Conservation (phyloP, 805 yeast species). For the Starmerella roubikii region DNA sequence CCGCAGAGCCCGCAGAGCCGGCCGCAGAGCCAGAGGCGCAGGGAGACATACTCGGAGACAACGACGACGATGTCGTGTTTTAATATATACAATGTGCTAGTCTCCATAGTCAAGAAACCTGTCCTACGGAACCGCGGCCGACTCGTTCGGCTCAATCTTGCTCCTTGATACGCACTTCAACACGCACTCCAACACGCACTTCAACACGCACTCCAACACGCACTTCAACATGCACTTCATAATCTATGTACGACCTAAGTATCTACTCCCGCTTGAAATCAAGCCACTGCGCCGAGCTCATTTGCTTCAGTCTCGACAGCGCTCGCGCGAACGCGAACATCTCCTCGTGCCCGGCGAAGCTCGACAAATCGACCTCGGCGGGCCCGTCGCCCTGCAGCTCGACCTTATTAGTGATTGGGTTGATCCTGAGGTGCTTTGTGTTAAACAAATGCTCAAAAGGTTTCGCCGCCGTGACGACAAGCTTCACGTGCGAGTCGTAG, state of each 20-base stretch:
- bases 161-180: no score
- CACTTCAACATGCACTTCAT: no score
- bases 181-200: no score
- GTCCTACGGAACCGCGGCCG: no score
- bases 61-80: slow-evolving; percentile 11
- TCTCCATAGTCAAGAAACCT: background rate
- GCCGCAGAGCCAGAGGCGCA: background rate
- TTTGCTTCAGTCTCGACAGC: slow-evolving; percentile 74
- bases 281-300: slow-evolving; percentile 84
- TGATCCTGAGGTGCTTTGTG: slow-evolving; percentile 42
- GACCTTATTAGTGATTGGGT: slow-evolving; percentile 21
- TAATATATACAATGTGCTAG: background rate
- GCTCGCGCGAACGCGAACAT: slow-evolving; percentile 95
- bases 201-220: no score
- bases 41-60: slow-evolving; percentile 1
- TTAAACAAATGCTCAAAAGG: slow-evolving; percentile 75
- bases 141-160: background rate
- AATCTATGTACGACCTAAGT: no score
- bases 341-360: slow-evolving; percentile 83
- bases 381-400: slow-evolving; percentile 32
- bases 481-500: slow-evolving; percentile 75
- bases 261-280: slow-evolving; percentile 11
- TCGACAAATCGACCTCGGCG: slow-evolving; percentile 29
- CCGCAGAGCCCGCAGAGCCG: background rate
- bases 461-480: slow-evolving; percentile 82